phyloP scores from a whole-genome alignment of 768 basidiomycete species.

The Suillus bovinus region DNA sequence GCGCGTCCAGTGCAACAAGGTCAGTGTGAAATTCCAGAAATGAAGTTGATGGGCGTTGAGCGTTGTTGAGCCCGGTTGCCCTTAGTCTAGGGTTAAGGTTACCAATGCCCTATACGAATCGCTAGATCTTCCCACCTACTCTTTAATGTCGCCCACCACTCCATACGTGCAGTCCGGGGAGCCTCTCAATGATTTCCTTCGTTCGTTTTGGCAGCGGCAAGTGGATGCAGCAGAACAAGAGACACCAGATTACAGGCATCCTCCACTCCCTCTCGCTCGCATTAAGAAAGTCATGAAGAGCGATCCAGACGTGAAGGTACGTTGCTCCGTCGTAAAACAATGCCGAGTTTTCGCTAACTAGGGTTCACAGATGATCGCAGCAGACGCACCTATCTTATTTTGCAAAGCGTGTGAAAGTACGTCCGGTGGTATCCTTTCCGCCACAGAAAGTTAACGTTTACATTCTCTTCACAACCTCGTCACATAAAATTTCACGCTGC shows the following conservation, averaged over 20 bases:
- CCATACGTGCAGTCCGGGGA: conserved; percentile 84
- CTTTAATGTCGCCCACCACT: conserved; percentile 35
- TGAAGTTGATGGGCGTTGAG: not conserved
- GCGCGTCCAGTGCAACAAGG: not conserved
- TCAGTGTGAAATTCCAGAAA: not conserved
- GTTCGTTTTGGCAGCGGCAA: conserved; percentile 89
- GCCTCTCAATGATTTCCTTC: conserved; percentile 82
- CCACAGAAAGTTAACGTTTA: not conserved
- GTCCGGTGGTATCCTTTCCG: conserved; percentile 32
- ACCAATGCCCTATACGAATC: not conserved
- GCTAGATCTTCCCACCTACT: conserved; percentile 11
- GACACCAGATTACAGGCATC: conserved; percentile 84
- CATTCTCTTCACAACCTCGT: not conserved
- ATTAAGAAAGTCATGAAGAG: conserved; percentile 99
- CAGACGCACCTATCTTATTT: conserved; percentile 94
- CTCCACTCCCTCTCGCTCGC: conserved; percentile 86
- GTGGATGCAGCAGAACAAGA: conserved; percentile 86
- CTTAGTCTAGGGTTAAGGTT: conserved; percentile 32
- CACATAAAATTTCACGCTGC: conserved; percentile 4
- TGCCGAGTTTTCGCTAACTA: conserved; percentile 9
- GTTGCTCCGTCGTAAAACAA: conserved; percentile 24
- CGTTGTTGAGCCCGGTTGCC: conserved; percentile 1
- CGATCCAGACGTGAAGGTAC: conserved; percentile 93
- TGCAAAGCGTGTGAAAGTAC: conserved; percentile 98
- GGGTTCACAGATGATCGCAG: conserved; percentile 88